Base-by-base conservation (phyloP, 2,329 filamentous ascomycete genomes). In the Sclerotinia sclerotiorum region DNA sequence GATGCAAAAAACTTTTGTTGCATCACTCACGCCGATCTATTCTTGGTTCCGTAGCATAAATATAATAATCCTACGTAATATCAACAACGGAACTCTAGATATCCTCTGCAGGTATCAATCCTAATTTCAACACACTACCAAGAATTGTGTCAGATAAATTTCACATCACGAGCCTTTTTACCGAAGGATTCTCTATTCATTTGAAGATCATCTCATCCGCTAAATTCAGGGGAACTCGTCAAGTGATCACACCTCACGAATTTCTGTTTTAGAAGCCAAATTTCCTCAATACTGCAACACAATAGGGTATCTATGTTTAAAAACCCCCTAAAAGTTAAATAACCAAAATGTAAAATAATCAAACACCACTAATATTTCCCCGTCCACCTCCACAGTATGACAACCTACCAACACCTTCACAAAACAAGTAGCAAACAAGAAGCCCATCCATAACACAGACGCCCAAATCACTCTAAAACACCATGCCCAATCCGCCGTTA, bases 401-500 rank as follows among this genome's bases (percentile, higher is more conserved):
- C 21, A 32, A 42, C 5, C 39, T 1, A 42, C 39, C 11, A 15
- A 42, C 39, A 39, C 13, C 46, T 48, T 8, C 27, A n/a, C 35
- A 46, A 49, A 62, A 29, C 19, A 48, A 35, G 39, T 39, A 17
- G 29, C n/a, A 39, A 35, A 6, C 29, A 29, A 29, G 29, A 1
- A 42, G 1, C 10, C 24, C 17, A 42, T 58, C 5, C 11, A 15
- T 42, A 5, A 17, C 15, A 15, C 15, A 42, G 3, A 63, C 46
- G n/a, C 46, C 60, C 60, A 49, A 35, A 32, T 11, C 3, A 54
- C 17, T 35, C 5, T 13, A 35, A 35, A 55, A 11, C 7, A 15
- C 17, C 60, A 62, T 21, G 27, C 32, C 24, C 32, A 24, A n/a
- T 62, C 51, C n/a, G 51, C 60, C 60, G 60, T 62, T 42, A 51